Base-by-base conservation (phyloP, 2,329 filamentous ascomycete species). In the Rasamsonia emersonii region DNA sequence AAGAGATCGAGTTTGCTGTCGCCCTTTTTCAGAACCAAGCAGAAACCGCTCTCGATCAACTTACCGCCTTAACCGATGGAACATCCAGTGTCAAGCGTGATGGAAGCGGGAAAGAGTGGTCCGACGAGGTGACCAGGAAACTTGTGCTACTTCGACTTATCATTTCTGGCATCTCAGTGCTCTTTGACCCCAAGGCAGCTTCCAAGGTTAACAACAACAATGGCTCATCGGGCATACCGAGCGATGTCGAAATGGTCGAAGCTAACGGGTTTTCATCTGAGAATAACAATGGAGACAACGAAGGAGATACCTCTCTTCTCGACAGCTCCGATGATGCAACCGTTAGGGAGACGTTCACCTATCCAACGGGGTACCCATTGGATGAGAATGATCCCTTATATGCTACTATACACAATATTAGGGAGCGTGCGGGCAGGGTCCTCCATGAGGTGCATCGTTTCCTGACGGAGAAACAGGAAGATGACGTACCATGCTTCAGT, bases 51-150 rank as follows among this genome's bases (percentile, higher is more conserved):
- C 73, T 89, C 38, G 67, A 78, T 36, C 77, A 85, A 39, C 64
- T 98, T 9, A 74, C 76, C 40, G 74, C 79, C 5, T 70, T 98
- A n/a, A 93, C 86, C 51, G 79, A 83, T 40, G 79, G 85, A 27
- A 74, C 81, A 20, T 81, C 86, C 1, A 80, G 78, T 2, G 80
- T 96, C 32, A 93, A 86, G 57, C 76, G 89, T 35, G 89, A 88
- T 44, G 91, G 91, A 21, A 94, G 89, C 55, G 93, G 93, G 46
- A 98, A 96, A 59, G 89, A 95, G 49, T 98, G 91, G 91, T 95
- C 89, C 0, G 91, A 98, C 54, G 93, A 98, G 55, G 81, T 96
- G 17, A 89, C 86, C 2, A 71, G 91, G 34, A 86, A 94, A 44
- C 71, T 98, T 35, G 84, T 89, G 9, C 79, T 95, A 31, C 68